Base-by-base conservation (phyloP, 2,329 filamentous ascomycete genomes). In the Fusarium tjaetaba region DNA sequence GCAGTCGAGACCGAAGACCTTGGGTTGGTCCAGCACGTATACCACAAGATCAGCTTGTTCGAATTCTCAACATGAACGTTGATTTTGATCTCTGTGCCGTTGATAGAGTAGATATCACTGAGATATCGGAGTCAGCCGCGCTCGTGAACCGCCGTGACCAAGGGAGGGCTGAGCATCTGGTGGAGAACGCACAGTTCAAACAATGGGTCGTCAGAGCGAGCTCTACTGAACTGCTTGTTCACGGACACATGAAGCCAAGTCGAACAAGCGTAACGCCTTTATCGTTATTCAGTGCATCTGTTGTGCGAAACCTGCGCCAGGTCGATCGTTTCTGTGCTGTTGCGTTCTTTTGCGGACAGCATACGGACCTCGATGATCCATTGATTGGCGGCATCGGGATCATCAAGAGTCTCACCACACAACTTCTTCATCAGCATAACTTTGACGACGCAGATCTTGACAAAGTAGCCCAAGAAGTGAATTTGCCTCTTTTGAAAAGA, bases 351-450 rank as follows among this genome's bases (percentile, higher is more conserved):
- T 58, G 55, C 11, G 55, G 55, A 24, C 55, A 48, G 4, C 55
- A 58, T 2, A 48, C 41, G 0, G 41, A 48, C 1, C 5, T 38
- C 1, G 55, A 48, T 2, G 55, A 58, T 5, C 55, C 55, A 1
- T 8, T 58, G 1, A 11, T 8, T 0, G 55, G 41, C 0, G 55
- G 55, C 0, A 15, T n/a, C 3, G 41, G 55, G 1, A 4, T 58
- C 1, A 58, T 58, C 4, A 30, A 48, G 8, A 38, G 41, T 2
- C 32, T 58, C 14, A 58, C 24, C 0, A 11, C 14, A 1, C 55
- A 58, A 0, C 20, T 49, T 5, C 55, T 58, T 28, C 2, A 0
- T 11, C 55, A 38, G 11, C 20, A 58, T 26, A 1, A 3, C 20
- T 49, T 58, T 22, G 42, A 48, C 3, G 24, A 49, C 0, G 30